Conservation (phyloP, 2,329 filamentous ascomycete species). For the Setomelanomma holmii region DNA sequence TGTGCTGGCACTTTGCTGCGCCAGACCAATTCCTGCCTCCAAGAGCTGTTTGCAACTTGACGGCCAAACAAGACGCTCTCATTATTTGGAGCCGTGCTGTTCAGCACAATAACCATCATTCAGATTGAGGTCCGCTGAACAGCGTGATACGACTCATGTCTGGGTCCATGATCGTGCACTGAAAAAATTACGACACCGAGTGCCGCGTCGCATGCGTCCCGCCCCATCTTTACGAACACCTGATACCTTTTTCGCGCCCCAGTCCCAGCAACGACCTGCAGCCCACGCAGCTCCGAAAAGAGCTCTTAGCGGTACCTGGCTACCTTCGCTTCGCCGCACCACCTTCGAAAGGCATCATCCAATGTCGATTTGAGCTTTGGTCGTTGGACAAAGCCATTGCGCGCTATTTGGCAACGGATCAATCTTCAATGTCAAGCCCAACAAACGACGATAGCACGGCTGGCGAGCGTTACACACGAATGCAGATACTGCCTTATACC, state of each 20-base stretch:
- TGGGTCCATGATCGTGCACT: neutral
- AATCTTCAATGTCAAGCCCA: conserved; percentile 21
- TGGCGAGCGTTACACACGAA: conserved; percentile 33
- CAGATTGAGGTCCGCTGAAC: neutral
- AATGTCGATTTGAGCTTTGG: neutral
- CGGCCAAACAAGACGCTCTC: neutral
- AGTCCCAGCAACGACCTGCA: conserved; percentile 8
- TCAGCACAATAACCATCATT: neutral
- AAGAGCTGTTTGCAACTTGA: neutral
- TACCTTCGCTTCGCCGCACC: neutral
- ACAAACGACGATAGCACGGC: conserved; percentile 30
- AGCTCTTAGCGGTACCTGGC: conserved; percentile 6
- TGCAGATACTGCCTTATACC: conserved; percentile 29
- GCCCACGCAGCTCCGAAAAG: conserved; percentile 5
- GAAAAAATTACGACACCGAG: conserved; percentile 3
- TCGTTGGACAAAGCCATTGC: conserved; percentile 20
- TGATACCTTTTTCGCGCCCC: conserved; percentile 4
- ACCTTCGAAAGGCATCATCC: neutral
- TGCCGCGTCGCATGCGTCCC: conserved; percentile 6
- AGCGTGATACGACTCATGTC: neutral
- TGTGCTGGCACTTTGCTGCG: conserved; percentile 3
- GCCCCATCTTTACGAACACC: conserved; percentile 3
- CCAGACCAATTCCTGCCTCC: neutral
- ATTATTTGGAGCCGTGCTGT: neutral
- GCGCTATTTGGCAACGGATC: conserved; percentile 23